These are phyloP conservation scores for Daldinia loculata DNA, from an alignment of 495 filamentous ascomycete genomes.

Conservation along the genomic window DNA sequence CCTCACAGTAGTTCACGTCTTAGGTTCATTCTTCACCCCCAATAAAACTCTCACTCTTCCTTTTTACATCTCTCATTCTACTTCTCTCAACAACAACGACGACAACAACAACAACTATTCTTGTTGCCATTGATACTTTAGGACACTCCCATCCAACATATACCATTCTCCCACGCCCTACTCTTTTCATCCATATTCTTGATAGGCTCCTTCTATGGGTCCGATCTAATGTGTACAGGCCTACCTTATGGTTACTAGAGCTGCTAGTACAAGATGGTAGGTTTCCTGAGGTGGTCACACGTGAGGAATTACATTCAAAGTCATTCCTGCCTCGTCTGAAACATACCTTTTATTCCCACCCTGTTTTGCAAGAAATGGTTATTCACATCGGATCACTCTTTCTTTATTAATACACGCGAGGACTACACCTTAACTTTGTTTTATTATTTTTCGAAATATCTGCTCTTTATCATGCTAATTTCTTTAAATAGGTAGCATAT, in stretches of 20 bases:
- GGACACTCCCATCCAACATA: neutral
- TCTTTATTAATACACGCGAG: neutral
- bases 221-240: neutral
- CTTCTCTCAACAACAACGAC: neutral
- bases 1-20: neutral
- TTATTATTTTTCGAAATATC: slow-evolving; percentile 25
- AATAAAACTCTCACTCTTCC: neutral
- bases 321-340: neutral
- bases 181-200: neutral
- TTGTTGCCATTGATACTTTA: neutral
- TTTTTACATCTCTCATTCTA: neutral
- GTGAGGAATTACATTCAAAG: neutral
- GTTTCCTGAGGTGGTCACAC: neutral
- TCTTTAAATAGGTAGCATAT: slow-evolving; percentile 19
- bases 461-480: slow-evolving; percentile 21
- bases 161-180: neutral
- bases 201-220: neutral
- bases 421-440: neutral
- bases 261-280: neutral
- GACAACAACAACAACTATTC: neutral
- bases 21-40: neutral
- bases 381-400: neutral
- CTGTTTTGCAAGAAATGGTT: neutral
- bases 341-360: neutral
- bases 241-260: neutral